These are phyloP conservation scores for Nicotiana knightiana DNA, from an alignment of 257 asterid genomes.

Conservation along the genomic window DNA sequence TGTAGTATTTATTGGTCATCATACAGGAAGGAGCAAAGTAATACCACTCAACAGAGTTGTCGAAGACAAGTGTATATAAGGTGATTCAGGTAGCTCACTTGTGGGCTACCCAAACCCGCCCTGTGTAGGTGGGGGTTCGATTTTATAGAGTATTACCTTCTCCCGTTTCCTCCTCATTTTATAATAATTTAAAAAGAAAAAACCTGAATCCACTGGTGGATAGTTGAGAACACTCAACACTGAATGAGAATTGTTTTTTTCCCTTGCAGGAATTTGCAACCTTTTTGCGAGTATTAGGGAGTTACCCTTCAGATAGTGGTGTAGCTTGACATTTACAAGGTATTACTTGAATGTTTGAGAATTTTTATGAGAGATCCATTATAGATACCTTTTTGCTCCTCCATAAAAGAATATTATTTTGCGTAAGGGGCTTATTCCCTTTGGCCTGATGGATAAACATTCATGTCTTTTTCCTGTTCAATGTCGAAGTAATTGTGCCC, in stretches of 20 bases:
- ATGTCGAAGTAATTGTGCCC: not conserved
- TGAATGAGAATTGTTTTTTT: not conserved
- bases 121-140: too few relatives aligned
- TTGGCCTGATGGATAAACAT: not conserved
- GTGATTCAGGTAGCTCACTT: too few relatives aligned
- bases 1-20: not conserved
- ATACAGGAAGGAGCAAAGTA: not conserved
- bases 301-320: conserved; percentile 89
- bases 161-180: too few relatives aligned
- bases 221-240: not conserved
- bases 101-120: too few relatives aligned
- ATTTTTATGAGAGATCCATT: not conserved
- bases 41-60: not conserved
- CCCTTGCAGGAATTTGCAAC: conserved; percentile 85
- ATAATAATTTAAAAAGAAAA: too few relatives aligned
- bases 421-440: not conserved
- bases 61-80: not conserved
- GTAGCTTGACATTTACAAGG: conserved; percentile 43
- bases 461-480: not conserved
- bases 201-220: too few relatives aligned
- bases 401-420: not conserved
- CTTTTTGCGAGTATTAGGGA: conserved; percentile 89
- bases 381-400: not conserved
- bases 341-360: conserved; percentile 16
- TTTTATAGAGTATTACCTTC: too few relatives aligned